phyloP scores from a whole-genome alignment of 495 filamentous ascomycete genomes.

The Trichocladium uniseriatum region DNA sequence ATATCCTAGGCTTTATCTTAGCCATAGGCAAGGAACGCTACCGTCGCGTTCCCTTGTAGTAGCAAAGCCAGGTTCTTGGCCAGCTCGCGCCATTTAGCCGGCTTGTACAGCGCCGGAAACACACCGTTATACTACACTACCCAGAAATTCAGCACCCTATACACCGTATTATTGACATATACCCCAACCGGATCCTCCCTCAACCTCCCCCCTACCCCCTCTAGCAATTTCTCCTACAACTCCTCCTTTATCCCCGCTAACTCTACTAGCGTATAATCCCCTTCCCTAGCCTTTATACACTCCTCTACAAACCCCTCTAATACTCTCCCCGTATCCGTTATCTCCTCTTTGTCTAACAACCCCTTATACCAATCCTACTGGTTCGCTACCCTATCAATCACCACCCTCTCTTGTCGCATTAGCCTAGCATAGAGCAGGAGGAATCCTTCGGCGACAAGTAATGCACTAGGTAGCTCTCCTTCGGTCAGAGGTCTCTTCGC shows the following conservation, averaged over 20 bases:
- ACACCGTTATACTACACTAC: constrained; percentile 29
- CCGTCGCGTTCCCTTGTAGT: constrained; percentile 35
- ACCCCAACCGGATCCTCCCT: constrained; percentile 29
- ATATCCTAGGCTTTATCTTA: constrained; percentile 5
- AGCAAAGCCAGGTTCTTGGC: constrained; percentile 29
- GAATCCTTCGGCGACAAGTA: too few species aligned
- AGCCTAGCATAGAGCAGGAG: too few species aligned
- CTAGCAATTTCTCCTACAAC: constrained; percentile 21
- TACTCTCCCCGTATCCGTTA: constrained; percentile 30
- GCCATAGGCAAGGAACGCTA: constrained; percentile 30
- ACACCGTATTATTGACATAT: constrained; percentile 32
- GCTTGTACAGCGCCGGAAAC: constrained; percentile 31
- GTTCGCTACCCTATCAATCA: constrained; percentile 35
- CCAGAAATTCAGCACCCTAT: constrained; percentile 32
- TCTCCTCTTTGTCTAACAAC: constrained; percentile 19
- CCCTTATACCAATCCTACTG: constrained; percentile 32
- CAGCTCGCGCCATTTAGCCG: constrained; percentile 26
- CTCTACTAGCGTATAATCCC: constrained; percentile 27
- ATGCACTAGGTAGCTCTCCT: too few species aligned
- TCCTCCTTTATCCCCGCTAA: constrained; percentile 23
- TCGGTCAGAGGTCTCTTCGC: too few species aligned
- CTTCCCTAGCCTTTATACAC: constrained; percentile 31
- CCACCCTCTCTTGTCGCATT: too few species aligned
- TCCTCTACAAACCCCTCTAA: constrained; percentile 36
- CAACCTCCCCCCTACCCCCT: constrained; percentile 19